phyloP scores from a whole-genome alignment of 345 rosid species.

The Pistacia integerrima region DNA sequence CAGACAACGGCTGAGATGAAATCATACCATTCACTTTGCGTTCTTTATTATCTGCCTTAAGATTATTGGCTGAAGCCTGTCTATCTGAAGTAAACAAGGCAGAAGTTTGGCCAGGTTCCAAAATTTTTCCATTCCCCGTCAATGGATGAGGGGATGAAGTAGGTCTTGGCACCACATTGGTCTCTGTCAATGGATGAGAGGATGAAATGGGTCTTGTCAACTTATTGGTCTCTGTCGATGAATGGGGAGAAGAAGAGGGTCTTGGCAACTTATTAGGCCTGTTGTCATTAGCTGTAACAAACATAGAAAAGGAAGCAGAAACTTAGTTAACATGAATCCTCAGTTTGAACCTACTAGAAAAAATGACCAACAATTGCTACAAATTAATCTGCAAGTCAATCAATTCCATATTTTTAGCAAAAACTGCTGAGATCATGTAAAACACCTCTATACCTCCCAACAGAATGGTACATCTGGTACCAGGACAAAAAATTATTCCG shows the following conservation, averaged over 20 bases:
- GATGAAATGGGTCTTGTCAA: conserved; percentile 26
- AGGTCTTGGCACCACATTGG: conserved; percentile 23
- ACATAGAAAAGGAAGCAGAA: conserved; percentile 22
- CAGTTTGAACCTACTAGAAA: background rate
- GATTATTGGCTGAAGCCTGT: conserved; percentile 24
- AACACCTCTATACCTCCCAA: background rate
- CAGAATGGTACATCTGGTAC: background rate
- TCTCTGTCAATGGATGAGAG: conserved; percentile 15
- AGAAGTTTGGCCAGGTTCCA: conserved; percentile 36
- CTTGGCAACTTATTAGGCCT: conserved; percentile 47
- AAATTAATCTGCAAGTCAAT: background rate
- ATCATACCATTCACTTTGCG: conserved; percentile 46
- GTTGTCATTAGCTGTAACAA: conserved; percentile 47
- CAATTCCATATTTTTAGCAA: background rate
- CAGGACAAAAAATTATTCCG: background rate
- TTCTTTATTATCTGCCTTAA: conserved; percentile 41
- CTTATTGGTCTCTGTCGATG: conserved; percentile 14
- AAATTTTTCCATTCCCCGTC: conserved; percentile 48
- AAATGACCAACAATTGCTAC: background rate
- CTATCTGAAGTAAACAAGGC: conserved; percentile 25
- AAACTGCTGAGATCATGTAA: background rate
- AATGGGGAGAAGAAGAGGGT: conserved; percentile 8
- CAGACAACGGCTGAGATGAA: conserved; percentile 31
- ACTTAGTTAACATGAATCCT: conserved; percentile 2
- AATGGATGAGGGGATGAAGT: conserved; percentile 29